These are phyloP conservation scores for Lactarius sanguifluus DNA, from an alignment of 768 basidiomycete species.

Conservation along the genomic window DNA sequence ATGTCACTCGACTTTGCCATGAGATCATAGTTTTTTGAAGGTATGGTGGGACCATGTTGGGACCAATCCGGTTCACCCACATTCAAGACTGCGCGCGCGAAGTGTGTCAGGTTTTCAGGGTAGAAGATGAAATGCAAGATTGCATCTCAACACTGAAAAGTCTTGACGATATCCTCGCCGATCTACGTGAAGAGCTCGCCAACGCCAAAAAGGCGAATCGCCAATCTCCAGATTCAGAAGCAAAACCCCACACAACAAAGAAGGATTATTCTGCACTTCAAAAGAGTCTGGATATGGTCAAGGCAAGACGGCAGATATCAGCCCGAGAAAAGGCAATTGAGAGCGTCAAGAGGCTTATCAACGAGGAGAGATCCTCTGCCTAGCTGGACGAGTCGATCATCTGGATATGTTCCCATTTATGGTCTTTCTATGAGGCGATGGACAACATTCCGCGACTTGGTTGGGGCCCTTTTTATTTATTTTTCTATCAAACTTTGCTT, in stretches of 20 bases:
- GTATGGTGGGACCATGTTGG: slow-evolving; percentile 81
- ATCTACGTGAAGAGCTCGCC: slow-evolving; percentile 53
- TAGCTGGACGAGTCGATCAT: not conserved
- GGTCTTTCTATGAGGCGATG: not conserved
- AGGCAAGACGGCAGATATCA: slow-evolving; percentile 63
- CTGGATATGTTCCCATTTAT: not conserved
- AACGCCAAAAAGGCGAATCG: slow-evolving; percentile 20
- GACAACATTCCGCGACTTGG: slow-evolving; percentile 5
- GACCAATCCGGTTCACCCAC: slow-evolving; percentile 71
- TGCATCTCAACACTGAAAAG: slow-evolving; percentile 53
- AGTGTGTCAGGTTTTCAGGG: slow-evolving; percentile 68
- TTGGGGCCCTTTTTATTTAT: not conserved
- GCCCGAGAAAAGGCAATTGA: slow-evolving; percentile 70
- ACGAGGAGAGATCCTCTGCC: slow-evolving; percentile 35
- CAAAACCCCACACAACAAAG: slow-evolving; percentile 20
- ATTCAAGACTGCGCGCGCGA: slow-evolving; percentile 75
- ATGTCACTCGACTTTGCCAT: not conserved
- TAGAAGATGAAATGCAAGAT: slow-evolving; percentile 66
- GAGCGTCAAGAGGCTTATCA: slow-evolving; percentile 56
- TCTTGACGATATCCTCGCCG: slow-evolving; percentile 59
- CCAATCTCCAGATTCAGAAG: not conserved
- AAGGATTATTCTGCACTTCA: slow-evolving; percentile 49
- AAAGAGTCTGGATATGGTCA: slow-evolving; percentile 51
- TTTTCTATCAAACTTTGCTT: not conserved
- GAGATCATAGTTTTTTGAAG: slow-evolving; percentile 38